Evolutionary conservation across 1,284 basidiomycete genomes (phyloP).

Genomic region (Irpex rosettiformis): DNA sequence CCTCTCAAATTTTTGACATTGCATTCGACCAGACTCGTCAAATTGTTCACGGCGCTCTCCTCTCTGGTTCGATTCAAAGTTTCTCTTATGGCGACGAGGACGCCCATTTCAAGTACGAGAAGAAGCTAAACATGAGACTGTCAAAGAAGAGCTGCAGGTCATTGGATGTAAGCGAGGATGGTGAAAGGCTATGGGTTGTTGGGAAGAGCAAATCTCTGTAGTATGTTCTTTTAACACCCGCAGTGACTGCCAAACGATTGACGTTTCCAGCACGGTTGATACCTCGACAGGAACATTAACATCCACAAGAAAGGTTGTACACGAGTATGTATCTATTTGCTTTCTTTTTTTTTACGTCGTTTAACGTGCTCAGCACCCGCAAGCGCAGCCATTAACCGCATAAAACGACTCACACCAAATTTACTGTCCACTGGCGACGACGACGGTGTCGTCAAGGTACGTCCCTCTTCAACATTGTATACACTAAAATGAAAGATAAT

Average conservation of each 20-base stretch:
- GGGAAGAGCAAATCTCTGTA: conserved; percentile 83
- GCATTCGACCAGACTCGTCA: conserved; percentile 76
- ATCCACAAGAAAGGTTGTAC: conserved; percentile 62
- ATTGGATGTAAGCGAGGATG: conserved; percentile 62
- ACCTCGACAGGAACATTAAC: conserved; percentile 60
- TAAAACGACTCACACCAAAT: conserved; percentile 66
- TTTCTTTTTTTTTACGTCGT: conserved; percentile 8
- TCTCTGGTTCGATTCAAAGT: conserved; percentile 82
- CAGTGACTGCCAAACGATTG: background rate
- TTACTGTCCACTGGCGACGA: conserved; percentile 88
- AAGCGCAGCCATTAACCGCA: conserved; percentile 84
- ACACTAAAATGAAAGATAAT: too few relatives aligned
- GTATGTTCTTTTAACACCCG: conserved; percentile 43
- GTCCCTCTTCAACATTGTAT: conserved; percentile 15
- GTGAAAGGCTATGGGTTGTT: conserved; percentile 67
- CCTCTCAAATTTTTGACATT: conserved; percentile 86
- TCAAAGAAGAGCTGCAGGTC: conserved; percentile 78
- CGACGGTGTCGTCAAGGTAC: conserved; percentile 88
- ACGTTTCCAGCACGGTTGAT: conserved; percentile 61
- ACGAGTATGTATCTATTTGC: conserved; percentile 62
- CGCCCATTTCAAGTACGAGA: conserved; percentile 32
- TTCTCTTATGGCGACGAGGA: conserved; percentile 74
- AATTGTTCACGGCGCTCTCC: conserved; percentile 73
- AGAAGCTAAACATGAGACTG: conserved; percentile 54
- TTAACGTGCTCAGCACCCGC: conserved; percentile 34